Percentiles rank a stretch among this genome's conserved stretches.
These are phyloP conservation scores for Setomelanomma holmii DNA, from an alignment of 2,329 filamentous ascomycete species.

Conservation along the genomic window DNA sequence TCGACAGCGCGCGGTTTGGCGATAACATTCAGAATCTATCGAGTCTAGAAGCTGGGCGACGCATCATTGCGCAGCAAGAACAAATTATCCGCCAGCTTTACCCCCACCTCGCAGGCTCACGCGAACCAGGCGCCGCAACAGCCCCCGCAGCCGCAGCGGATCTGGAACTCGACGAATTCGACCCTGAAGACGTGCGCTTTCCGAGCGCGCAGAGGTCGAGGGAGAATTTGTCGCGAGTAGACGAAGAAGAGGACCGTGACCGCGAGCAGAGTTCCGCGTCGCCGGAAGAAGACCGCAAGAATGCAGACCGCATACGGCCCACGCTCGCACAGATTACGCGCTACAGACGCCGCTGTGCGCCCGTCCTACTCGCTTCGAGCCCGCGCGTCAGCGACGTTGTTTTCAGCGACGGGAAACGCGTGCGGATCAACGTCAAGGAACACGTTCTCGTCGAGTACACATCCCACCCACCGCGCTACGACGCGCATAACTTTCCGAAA, in stretches of 20 bases:
- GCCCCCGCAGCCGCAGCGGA: conserved; percentile 27
- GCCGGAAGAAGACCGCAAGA: conserved; percentile 3
- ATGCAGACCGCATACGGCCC: conserved; percentile 23
- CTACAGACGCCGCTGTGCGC: conserved; percentile 57
- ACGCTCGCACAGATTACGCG: conserved; percentile 49
- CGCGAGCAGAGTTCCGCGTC: conserved; percentile 21
- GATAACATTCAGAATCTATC: conserved; percentile 43
- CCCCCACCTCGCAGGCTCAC: conserved; percentile 48
- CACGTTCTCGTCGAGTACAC: conserved; percentile 52
- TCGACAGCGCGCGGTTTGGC: conserved; percentile 39
- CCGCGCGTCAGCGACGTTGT: conserved; percentile 56
- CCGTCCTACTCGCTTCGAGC: conserved; percentile 53
- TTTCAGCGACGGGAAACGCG: conserved; percentile 50
- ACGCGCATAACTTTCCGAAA: conserved; percentile 46
- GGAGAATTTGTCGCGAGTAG: conserved; percentile 15
- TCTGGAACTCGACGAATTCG: conserved; percentile 45
- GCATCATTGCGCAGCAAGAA: conserved; percentile 57
- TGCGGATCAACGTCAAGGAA: conserved; percentile 54
- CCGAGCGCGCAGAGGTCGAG: conserved; percentile 28
- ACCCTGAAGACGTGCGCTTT: conserved; percentile 48
- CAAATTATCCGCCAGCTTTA: conserved; percentile 57
- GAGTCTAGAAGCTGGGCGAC: conserved; percentile 41
- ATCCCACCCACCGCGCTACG: conserved; percentile 55
- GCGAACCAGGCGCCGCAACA: conserved; percentile 9
- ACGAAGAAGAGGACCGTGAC: conserved; percentile 30